Base-by-base conservation (phyloP, 768 basidiomycete species). In the Pulveroboletus frians region DNA sequence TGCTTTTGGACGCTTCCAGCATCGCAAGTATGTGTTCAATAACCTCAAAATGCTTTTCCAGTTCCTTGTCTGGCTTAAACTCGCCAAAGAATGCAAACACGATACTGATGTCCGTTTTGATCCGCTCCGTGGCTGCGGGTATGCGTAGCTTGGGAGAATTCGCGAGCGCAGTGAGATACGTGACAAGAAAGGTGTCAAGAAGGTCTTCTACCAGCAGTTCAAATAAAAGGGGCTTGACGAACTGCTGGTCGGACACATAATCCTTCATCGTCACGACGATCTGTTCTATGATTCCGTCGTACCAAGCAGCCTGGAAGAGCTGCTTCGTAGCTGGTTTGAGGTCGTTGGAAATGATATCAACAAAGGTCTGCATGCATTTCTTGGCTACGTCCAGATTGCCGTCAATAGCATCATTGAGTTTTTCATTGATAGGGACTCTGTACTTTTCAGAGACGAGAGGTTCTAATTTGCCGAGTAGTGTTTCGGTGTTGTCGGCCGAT, bases 311-410 rank as follows among this genome's bases (percentile, higher is more conserved):
- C 50, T 85, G 84, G 77, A 98, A 93, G 32, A 98, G 76, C 34
- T 75, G 76, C 65, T 90, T 92, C 14, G 83, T 87, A 9, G 88
- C 94, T 1, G 87, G 83, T 65, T 86, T 90, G 57, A 98, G 71
- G 65, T 98, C 96, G 67, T 96, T 89, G 75, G 96, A 92, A 59
- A 98, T 85, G 60, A 95, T 83, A 58, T 90, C 88, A 61, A 99
- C 93, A 49, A 99, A 80, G 0, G 88, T 87, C 59, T 95, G 89
- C 18, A 88, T 92, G 74, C 94, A 98, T 66, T 90, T 91, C 75
- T 98, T 98, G 45, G 94, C 94, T 34, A 98, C 92, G 68, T 99
- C 96, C 54, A 98, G 80, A 68, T 94, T 98, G 3, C 96, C 96
- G 64, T 99, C 95, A 57, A 98, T 97, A 30, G 94, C 93, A 55